These are phyloP conservation scores for Chalciporus sphaerocephalus DNA, from an alignment of 768 basidiomycete genomes.

Conservation along the genomic window DNA sequence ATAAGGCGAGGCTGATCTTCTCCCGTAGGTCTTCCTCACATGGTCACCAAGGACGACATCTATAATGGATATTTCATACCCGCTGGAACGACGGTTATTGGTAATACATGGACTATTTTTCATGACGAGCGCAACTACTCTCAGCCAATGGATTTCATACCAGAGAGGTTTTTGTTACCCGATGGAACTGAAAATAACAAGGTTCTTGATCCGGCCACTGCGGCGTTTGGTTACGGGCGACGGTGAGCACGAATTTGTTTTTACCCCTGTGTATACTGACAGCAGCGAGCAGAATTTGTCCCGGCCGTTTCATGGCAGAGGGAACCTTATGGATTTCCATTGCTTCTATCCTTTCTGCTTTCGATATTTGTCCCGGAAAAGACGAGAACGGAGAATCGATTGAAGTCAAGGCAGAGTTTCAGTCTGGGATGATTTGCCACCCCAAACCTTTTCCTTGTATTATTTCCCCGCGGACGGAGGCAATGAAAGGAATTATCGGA, in stretches of 20 bases:
- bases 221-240: slow-evolving; percentile 37
- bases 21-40: slow-evolving; percentile 29
- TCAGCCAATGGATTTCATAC: slow-evolving; percentile 34
- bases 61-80: slow-evolving; percentile 32
- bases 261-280: not conserved
- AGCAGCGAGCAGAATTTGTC: slow-evolving; percentile 31
- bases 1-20: slow-evolving; percentile 11
- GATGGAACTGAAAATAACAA: slow-evolving; percentile 34
- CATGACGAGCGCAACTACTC: slow-evolving; percentile 35
- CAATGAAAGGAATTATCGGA: slow-evolving; percentile 23
- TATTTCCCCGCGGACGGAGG: slow-evolving; percentile 30
- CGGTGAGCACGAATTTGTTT: slow-evolving; percentile 16
- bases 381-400: slow-evolving; percentile 16
- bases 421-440: slow-evolving; percentile 32
- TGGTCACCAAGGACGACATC: slow-evolving; percentile 30
- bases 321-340: slow-evolving; percentile 35
- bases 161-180: slow-evolving; percentile 36
- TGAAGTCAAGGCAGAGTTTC: slow-evolving; percentile 21
- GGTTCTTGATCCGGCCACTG: slow-evolving; percentile 27
- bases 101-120: slow-evolving; percentile 51
- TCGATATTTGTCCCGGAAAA: slow-evolving; percentile 22
- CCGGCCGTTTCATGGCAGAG: slow-evolving; percentile 44
- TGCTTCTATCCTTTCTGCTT: slow-evolving; percentile 28
- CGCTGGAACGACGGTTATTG: slow-evolving; percentile 48
- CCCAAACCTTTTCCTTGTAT: slow-evolving; percentile 29